phyloP scores from a whole-genome alignment of 2,329 filamentous ascomycete species.

The Aphanoascus verrucosus region DNA sequence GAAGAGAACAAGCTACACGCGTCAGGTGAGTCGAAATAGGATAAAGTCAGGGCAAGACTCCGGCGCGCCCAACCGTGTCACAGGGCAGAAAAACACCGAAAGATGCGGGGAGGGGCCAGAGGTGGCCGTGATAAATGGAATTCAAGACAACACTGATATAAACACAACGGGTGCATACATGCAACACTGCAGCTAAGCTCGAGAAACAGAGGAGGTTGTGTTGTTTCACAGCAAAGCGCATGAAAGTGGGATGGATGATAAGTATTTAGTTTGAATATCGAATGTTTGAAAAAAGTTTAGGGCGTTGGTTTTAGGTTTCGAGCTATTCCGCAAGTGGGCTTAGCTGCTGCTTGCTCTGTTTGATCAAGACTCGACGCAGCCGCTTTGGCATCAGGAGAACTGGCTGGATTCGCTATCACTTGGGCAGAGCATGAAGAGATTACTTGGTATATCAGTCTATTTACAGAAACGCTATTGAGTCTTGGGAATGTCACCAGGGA shows the following conservation, averaged over 20 bases:
- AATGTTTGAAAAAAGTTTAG: conserved; percentile 11
- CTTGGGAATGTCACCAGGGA: background rate
- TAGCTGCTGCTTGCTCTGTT: conserved; percentile 7
- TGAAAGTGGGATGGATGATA: conserved; percentile 10
- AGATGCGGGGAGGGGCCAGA: background rate
- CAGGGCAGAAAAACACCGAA: background rate
- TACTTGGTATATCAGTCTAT: background rate
- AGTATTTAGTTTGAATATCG: conserved; percentile 8
- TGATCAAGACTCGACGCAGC: background rate
- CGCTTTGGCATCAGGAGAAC: background rate
- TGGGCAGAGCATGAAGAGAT: too few relatives aligned
- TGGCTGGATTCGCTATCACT: background rate
- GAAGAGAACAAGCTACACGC: background rate
- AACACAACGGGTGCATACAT: background rate
- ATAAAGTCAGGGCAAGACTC: background rate
- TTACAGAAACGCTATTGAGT: background rate
- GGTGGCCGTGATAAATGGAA: background rate
- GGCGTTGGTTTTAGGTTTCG: background rate
- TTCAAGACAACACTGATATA: background rate
- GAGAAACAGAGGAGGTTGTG: background rate
- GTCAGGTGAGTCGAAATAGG: background rate
- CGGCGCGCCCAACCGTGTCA: conserved; percentile 9
- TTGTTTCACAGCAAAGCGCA: conserved; percentile 9
- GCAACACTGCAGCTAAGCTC: conserved; percentile 5
- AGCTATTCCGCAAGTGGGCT: background rate